Base-by-base conservation (phyloP, 2,329 filamentous ascomycete species). In the Talaromyces sp. region DNA sequence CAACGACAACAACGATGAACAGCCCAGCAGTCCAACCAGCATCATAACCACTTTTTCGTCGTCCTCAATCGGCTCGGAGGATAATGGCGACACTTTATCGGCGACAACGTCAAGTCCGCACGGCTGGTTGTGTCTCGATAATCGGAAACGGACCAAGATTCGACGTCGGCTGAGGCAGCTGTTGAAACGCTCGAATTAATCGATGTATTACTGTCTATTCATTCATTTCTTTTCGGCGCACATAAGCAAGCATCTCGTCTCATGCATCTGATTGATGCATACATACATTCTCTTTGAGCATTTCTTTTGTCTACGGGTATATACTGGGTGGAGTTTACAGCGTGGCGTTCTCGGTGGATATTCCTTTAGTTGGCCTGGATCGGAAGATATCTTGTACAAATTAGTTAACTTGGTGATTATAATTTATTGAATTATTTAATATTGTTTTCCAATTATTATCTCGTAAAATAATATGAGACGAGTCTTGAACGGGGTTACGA, bases 21-120 rank as follows among this genome's bases (percentile, higher is more conserved):
- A 37, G 73, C 75, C 65, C 67, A 69, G 31, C 68, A 75, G 50
- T 70, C 70, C 58, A 13, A 19, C 63, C 16, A 61, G 39, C 22
- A 43, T 43, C 35, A 52, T 54, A 67, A 68, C 57, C 75, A 74
- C 68, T 9, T 62, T 62, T 31, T 61, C 59, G 14, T 45, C 61
- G 1, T 33, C 35, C 5, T 37, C 33, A n/a, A n/a, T 16, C 4
- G 35, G 16, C 14, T 62, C 60, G 50, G 60, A 43, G 47, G 41
- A 56, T 35, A 41, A 39, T 33, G 54, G 39, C 9, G 57, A 52
- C 37, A 39, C 50, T 22, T 24, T 31, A 47, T 59, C 37, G 13
- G 52, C 13, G 1, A 31, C 16, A n/a, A n/a, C 31, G 13, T 35
- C 63, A 2, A 61, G 10, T 19, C 22, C 10, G 35, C 37, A 59